Evolutionary conservation across 495 filamentous ascomycete species (phyloP).

Genomic region (Trichocladium uniseriatum): DNA sequence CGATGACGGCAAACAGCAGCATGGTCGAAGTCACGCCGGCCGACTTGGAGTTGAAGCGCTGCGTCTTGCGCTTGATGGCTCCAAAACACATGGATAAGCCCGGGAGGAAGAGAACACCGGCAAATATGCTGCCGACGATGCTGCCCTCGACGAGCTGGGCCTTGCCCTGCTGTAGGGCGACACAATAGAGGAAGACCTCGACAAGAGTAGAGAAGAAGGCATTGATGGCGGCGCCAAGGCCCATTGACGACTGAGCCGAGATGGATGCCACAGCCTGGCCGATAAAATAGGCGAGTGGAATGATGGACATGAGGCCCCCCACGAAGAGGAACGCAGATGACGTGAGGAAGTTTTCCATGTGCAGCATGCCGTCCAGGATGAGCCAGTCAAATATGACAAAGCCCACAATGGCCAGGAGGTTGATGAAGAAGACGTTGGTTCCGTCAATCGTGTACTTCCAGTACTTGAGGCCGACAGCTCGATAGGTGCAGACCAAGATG

Average conservation of each 20-base stretch:
- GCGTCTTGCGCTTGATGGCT: slow-evolving; percentile 94
- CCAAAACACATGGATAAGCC: slow-evolving; percentile 99
- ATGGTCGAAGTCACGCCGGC: slow-evolving; percentile 97
- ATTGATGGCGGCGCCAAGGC: slow-evolving; percentile 95
- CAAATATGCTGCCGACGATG: slow-evolving; percentile 95
- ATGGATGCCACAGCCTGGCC: slow-evolving; percentile 99
- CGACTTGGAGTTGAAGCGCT: slow-evolving; percentile 95
- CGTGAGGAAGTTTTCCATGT: slow-evolving; percentile 61
- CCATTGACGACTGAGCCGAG: slow-evolving; percentile 98
- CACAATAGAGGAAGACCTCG: slow-evolving; percentile 96
- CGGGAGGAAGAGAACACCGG: slow-evolving; percentile 89
- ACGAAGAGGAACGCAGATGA: slow-evolving; percentile 77
- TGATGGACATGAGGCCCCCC: slow-evolving; percentile 79
- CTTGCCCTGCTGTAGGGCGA: slow-evolving; percentile 89
- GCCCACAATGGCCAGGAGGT: slow-evolving; percentile 78
- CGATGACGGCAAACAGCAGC: slow-evolving; percentile 93
- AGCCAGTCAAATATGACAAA: slow-evolving; percentile 92
- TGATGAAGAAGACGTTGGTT: slow-evolving; percentile 98
- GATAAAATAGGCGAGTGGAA: slow-evolving; percentile 98
- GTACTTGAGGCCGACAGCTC: slow-evolving; percentile 86
- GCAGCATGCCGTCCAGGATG: slow-evolving; percentile 57
- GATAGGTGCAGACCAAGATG: slow-evolving; percentile 92
- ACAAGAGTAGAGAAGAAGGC: slow-evolving; percentile 99
- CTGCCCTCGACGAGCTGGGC: slow-evolving; percentile 89
- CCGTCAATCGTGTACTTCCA: slow-evolving; percentile 99